These are phyloP conservation scores for Phyllostachys edulis DNA, from an alignment of 176 grass and related monocot genomes.

Conservation along the genomic window DNA sequence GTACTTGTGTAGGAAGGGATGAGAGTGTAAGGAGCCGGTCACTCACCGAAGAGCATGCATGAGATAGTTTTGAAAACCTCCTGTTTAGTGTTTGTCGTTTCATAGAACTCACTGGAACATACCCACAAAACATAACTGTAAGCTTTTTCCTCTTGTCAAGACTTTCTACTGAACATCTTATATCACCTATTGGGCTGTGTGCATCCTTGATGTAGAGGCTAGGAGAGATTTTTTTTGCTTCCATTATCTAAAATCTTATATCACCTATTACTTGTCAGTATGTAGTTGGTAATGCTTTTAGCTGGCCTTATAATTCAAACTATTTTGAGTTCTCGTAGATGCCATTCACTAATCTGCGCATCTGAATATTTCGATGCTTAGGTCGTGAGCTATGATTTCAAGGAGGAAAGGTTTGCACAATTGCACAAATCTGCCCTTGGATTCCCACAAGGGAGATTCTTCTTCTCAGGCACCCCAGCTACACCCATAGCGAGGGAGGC, in stretches of 20 bases:
- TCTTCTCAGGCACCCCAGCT: conserved; percentile 69
- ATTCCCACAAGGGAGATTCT: conserved; percentile 84
- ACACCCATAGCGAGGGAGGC: conserved; percentile 53
- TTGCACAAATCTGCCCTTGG: conserved; percentile 70
- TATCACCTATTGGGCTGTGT: too few species aligned
- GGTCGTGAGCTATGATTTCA: conserved; percentile 97
- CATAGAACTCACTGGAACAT: conserved; percentile 83
- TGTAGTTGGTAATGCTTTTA: not conserved
- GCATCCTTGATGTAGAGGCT: too few species aligned
- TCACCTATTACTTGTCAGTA: not conserved
- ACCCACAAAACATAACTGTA: conserved; percentile 92
- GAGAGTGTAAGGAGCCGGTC: conserved; percentile 76
- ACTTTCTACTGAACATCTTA: not conserved
- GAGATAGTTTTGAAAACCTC: conserved; percentile 97
- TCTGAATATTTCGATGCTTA: conserved; percentile 16
- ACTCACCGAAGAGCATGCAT: conserved; percentile 90
- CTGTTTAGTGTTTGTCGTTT: conserved; percentile 94
- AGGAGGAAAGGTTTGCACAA: conserved; percentile 77
- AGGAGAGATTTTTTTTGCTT: too few species aligned
- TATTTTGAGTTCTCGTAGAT: not conserved
- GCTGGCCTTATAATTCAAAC: not conserved
- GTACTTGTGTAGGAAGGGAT: conserved; percentile 56
- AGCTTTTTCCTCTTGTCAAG: conserved; percentile 36
- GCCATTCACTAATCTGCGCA: not conserved
- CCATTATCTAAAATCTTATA: too few species aligned